phyloP scores from a whole-genome alignment of 2,329 filamentous ascomycete species.

The Triangularia verruculosa region DNA sequence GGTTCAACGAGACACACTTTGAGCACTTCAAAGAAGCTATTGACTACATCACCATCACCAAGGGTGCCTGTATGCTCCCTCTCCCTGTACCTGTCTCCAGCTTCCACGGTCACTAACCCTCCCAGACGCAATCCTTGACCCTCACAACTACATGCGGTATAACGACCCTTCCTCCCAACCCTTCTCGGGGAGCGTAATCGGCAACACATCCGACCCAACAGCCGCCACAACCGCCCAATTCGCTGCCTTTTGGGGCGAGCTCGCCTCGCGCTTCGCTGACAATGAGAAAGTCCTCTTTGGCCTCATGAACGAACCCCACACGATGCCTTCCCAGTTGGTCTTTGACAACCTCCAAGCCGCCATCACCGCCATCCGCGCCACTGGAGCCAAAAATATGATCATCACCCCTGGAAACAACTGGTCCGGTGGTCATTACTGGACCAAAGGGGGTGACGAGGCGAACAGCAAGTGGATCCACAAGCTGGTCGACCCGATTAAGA shows the following conservation, averaged over 20 bases:
- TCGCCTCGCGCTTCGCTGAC: constrained; percentile 43
- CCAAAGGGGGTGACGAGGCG: constrained; percentile 39
- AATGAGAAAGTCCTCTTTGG: constrained; percentile 49
- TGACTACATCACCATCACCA: constrained; percentile 48
- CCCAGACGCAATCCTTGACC: constrained; percentile 47
- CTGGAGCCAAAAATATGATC: constrained; percentile 45
- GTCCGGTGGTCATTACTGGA: constrained; percentile 48
- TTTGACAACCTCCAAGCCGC: constrained; percentile 47
- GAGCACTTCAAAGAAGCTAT: constrained; percentile 44
- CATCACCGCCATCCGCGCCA: constrained; percentile 43
- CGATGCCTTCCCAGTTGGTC: constrained; percentile 45
- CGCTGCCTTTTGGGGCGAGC: constrained; percentile 47
- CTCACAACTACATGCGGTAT: constrained; percentile 55
- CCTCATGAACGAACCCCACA: constrained; percentile 51
- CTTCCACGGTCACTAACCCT: background rate
- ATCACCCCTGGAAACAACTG: constrained; percentile 49
- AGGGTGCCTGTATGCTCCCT: constrained; percentile 35
- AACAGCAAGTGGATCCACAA: constrained; percentile 40
- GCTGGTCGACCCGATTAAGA: constrained; percentile 45
- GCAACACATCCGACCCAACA: constrained; percentile 42
- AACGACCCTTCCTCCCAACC: constrained; percentile 50
- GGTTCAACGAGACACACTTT: constrained; percentile 51
- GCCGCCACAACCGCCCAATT: constrained; percentile 48
- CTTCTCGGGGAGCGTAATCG: constrained; percentile 47
- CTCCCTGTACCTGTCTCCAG: background rate